phyloP scores from a whole-genome alignment of 129 eudicot genomes.

The Mikania micrantha region DNA sequence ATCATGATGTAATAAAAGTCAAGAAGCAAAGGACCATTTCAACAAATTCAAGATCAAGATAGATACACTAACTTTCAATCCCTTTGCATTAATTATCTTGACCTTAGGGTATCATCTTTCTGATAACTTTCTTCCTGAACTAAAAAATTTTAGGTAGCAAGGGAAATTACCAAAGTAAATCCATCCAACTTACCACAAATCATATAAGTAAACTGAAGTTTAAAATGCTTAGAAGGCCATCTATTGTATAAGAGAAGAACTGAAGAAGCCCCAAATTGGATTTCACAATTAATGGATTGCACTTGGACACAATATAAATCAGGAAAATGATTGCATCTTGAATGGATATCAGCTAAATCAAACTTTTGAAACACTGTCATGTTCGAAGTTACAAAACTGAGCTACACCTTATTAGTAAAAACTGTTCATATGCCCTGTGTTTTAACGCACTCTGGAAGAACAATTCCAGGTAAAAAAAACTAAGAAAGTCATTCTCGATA shows the following conservation, averaged over 20 bases:
- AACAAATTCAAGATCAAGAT: not conserved
- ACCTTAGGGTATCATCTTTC: not conserved
- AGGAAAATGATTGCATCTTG: not conserved
- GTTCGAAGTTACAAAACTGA: not conserved
- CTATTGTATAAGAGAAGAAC: not conserved
- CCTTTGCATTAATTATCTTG: not conserved
- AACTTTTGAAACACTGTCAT: slow-evolving; percentile 1
- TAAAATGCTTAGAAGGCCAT: not conserved
- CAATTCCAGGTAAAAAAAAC: not conserved
- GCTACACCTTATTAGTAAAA: not conserved
- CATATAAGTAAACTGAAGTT: not conserved
- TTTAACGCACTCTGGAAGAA: not conserved
- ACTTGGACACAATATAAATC: not conserved
- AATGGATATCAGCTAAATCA: not conserved
- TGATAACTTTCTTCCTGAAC: not conserved
- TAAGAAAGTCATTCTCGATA: slow-evolving; percentile 5
- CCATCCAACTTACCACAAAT: not conserved
- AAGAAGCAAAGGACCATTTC: not conserved
- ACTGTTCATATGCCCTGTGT: not conserved
- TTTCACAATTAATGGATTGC: not conserved
- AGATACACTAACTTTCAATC: not conserved
- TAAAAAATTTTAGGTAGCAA: not conserved
- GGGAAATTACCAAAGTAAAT: not conserved
- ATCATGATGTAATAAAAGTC: not conserved
- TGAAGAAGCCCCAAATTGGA: slow-evolving; percentile 1